phyloP scores from a whole-genome alignment of 805 yeast species.

The Lachancea quebecensis region DNA sequence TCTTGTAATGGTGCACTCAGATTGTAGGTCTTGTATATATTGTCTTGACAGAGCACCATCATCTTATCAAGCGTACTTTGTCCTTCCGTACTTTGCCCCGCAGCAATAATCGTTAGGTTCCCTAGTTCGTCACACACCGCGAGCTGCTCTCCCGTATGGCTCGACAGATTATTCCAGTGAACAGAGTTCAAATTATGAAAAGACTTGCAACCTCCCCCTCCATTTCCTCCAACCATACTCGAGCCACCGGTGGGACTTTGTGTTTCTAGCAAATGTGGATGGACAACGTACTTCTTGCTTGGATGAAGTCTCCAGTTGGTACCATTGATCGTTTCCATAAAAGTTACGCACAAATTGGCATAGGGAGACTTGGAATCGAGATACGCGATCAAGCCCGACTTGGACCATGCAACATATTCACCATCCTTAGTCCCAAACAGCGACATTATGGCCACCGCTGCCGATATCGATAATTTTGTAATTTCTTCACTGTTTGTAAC shows the following conservation, averaged over 20 bases:
- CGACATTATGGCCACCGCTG: not conserved
- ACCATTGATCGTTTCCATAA: conserved; percentile 70
- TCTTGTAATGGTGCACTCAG: conserved; percentile 23
- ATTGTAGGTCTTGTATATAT: conserved; percentile 27
- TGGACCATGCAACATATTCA: conserved; percentile 61
- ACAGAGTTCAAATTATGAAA: conserved; percentile 40
- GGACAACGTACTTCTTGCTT: conserved; percentile 27
- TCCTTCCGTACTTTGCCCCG: conserved; percentile 41
- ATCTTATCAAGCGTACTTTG: conserved; percentile 29
- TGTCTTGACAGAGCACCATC: conserved; percentile 36
- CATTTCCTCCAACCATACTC: conserved; percentile 7
- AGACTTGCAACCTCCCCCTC: conserved; percentile 18
- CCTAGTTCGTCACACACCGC: conserved; percentile 74
- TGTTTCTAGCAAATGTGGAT: conserved; percentile 27
- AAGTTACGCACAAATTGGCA: conserved; percentile 48
- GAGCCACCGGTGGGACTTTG: conserved; percentile 11
- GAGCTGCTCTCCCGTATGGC: conserved; percentile 61
- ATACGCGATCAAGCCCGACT: conserved; percentile 78
- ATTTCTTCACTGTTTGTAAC: too few relatives aligned
- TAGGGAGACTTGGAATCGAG: conserved; percentile 35
- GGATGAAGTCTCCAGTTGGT: conserved; percentile 67
- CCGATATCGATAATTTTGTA: too few relatives aligned
- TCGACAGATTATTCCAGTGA: conserved; percentile 58
- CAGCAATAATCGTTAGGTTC: conserved; percentile 47
- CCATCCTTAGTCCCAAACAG: not conserved